These are phyloP conservation scores for Cadophora sp. DNA, from an alignment of 2,329 filamentous ascomycete species.

Conservation along the genomic window DNA sequence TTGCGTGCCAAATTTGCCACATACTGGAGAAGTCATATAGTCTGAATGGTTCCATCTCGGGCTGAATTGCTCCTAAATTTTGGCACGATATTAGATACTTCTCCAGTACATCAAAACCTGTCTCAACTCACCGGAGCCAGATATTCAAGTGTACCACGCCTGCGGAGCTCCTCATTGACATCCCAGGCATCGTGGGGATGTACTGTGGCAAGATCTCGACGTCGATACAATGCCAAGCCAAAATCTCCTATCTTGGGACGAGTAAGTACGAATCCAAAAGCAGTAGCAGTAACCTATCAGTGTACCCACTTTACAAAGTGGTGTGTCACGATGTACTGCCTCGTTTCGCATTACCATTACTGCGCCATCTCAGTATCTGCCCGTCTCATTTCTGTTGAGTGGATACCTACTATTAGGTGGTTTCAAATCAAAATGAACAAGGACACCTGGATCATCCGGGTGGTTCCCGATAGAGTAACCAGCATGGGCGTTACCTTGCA, in stretches of 20 bases:
- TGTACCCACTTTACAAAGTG: neutral
- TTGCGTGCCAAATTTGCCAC: slow-evolving; percentile 3
- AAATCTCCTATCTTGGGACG: slow-evolving; percentile 1
- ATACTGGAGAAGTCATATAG: neutral
- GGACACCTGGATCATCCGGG: neutral
- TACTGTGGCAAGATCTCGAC: neutral
- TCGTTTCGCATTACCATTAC: neutral
- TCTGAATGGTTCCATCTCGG: neutral
- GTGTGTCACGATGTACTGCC: neutral
- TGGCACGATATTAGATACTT: neutral
- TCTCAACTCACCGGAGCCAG: neutral
- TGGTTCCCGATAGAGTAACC: neutral
- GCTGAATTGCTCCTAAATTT: neutral
- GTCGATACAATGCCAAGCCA: neutral
- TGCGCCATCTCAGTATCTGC: neutral
- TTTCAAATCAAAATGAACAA: slow-evolving; percentile 16
- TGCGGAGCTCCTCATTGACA: neutral
- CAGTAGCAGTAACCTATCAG: neutral
- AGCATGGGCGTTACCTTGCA: neutral
- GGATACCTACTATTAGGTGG: neutral
- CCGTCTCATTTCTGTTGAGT: too few species aligned
- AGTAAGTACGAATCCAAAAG: neutral
- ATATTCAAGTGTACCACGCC: neutral
- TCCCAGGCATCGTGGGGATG: neutral
- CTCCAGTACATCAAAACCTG: too few species aligned